These are phyloP conservation scores for Beauveria australis DNA, from an alignment of 2,329 filamentous ascomycete species.

Conservation along the genomic window DNA sequence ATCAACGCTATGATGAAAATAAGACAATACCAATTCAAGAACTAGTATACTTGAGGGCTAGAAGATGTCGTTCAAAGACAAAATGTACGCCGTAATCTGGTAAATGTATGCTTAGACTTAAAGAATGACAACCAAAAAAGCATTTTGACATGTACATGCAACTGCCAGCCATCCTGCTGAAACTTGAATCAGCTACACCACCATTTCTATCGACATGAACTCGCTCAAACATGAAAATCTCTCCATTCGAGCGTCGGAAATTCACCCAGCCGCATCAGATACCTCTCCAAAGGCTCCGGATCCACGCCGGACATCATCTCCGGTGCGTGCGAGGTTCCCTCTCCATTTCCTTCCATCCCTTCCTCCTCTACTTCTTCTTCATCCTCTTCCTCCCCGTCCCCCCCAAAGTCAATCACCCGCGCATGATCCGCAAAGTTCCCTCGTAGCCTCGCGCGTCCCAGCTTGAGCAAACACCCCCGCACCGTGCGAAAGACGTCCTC, in stretches of 20 bases:
- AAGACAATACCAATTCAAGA: no score
- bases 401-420: background rate
- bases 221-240: background rate
- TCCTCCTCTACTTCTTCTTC: background rate
- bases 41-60: no score
- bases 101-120: background rate
- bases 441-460: background rate
- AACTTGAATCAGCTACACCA: no score
- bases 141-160: no score
- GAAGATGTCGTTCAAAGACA: no score
- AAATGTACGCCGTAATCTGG: background rate
- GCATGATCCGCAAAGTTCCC: background rate
- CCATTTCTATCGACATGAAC: no score
- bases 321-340: background rate
- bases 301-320: background rate
- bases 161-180: background rate
- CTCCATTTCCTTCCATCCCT: background rate
- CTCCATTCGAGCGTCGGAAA: background rate
- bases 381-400: background rate
- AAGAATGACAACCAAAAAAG: no score
- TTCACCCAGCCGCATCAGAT: background rate
- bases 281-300: background rate
- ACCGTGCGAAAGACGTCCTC: background rate
- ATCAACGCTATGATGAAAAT: no score
- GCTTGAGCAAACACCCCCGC: background rate